phyloP scores from a whole-genome alignment of 176 grass and related monocot genomes.

The Avena insularis region DNA sequence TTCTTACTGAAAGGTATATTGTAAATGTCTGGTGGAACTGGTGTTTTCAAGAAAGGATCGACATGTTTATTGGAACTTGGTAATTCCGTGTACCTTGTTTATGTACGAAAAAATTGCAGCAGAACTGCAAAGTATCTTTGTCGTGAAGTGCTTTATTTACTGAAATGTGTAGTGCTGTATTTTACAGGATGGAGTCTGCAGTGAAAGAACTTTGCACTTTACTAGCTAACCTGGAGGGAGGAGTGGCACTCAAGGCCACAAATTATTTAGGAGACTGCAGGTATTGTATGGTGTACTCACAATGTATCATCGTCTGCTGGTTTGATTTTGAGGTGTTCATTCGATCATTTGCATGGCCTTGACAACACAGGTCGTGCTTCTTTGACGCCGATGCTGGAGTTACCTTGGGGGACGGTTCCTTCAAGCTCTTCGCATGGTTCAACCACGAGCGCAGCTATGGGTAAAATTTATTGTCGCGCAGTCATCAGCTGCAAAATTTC shows the following conservation, averaged over 20 bases:
- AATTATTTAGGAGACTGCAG: constrained; percentile 22
- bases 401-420: not conserved
- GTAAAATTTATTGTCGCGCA: not conserved
- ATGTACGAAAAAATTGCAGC: not conserved
- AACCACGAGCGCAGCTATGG: not conserved
- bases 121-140: not conserved
- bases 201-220: not conserved
- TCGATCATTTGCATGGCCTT: not conserved
- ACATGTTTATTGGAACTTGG: constrained; percentile 18
- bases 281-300: not conserved
- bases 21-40: constrained; percentile 9
- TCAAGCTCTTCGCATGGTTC: constrained; percentile 24
- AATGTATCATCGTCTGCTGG: not conserved
- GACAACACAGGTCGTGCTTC: constrained; percentile 12
- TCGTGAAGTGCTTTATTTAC: not conserved
- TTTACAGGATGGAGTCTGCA: not conserved
- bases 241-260: constrained; percentile 2
- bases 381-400: not conserved
- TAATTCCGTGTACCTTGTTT: not conserved
- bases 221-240: constrained; percentile 7
- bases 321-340: not conserved
- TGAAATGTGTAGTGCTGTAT: not conserved
- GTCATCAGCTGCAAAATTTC: not conserved
- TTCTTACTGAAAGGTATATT: constrained; percentile 12
- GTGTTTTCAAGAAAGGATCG: constrained; percentile 18